Base-by-base conservation (phyloP, 768 basidiomycete species). In the Phlegmacium glaucopus region DNA sequence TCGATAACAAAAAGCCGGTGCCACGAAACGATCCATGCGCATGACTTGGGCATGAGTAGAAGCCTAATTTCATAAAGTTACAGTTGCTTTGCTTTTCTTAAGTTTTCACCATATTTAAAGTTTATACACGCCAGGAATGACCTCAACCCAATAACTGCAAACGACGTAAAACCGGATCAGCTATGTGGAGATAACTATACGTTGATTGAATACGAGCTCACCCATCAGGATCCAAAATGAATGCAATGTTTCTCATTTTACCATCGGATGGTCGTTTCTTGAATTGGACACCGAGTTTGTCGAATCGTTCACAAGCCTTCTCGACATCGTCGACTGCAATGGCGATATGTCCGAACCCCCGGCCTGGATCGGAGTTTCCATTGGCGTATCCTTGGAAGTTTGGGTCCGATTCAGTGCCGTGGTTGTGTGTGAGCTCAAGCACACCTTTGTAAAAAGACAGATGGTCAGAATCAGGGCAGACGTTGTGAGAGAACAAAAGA, bases 231-330 rank as follows among this genome's bases (percentile, higher is more conserved):
- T 92, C 90, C 68, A 90, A 64, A 53, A 87, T 78, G 63, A 93
- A 93, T 1, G 90, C 91, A 42, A 93, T 87, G 54, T 87, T 43
- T 67, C 64, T 84, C 88, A 97, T 94, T 64, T 74, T 87, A 9
- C 94, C 93, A 46, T 95, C 94, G 1, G 76, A 79, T 12, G 82
- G 84, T 53, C 77, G 78, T 74, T 96, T 97, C 77, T 92, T 87
- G 76, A 95, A 97, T 22, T 70, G 65, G 17, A 95, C 93, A 1
- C 83, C 83, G 9, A 90, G 75, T 45, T 70, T 69, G 55, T 94
- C 91, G 50, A 99, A 88, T 22, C 91, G 78, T 41, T 77, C 85
- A 51, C 91, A 94, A 6, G 94, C 88, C 52, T 74, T 78, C 54
- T 92, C 78, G 57, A 98, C 75, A 61, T 96, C 77, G 53, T 87